Base-by-base conservation (phyloP, 1,284 basidiomycete species). In the Caloboletus firmus region DNA sequence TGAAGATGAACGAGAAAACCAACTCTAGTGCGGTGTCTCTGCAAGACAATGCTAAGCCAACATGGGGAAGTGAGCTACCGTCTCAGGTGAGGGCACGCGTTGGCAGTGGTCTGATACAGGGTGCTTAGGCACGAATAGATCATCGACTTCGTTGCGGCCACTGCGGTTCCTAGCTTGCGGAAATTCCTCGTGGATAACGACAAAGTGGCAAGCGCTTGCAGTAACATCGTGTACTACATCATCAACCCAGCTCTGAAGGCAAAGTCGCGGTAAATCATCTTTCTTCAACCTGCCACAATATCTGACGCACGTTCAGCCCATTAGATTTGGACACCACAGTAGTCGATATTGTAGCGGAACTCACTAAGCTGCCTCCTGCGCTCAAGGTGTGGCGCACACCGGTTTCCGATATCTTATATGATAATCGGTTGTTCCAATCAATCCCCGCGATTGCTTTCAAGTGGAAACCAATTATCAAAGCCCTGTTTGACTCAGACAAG, bases 401-500 rank as follows among this genome's bases (percentile, higher is more conserved):
- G 1, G 85, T 98, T 11, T 74, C 78, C 1, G 96, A 99, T 32
- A 81, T 90, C 0, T 81, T 99, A 60, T 86, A 84, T 61, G 96
- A 99, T 68, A 84, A 82, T 57, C 82, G 92, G 41, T 85, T 98
- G 66, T 99, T 99, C 76, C 89, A 87, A 62, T 86, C 82, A 56
- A 78, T 75, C 52, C 77, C 82, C 30, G 74, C 75, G 28, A 76
- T 76, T 34, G 85, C 84, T 11, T 65, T 72, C 20, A 77, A 78
- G 51, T 99, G 95, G 93, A 83, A 82, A 62, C 79, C 84, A 0
- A 82, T 98, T 52, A 76, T 98, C 44, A 88, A 86, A 60, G 79
- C 87, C 7, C 71, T 97, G 46, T 89, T 96, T 68, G 88, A 91
- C 60, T 80, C 84, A 4, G 97, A 99, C 69, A 96, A 91, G 73